Evolutionary conservation across 768 basidiomycete genomes (phyloP).

Genomic region (Kwoniella pini): DNA sequence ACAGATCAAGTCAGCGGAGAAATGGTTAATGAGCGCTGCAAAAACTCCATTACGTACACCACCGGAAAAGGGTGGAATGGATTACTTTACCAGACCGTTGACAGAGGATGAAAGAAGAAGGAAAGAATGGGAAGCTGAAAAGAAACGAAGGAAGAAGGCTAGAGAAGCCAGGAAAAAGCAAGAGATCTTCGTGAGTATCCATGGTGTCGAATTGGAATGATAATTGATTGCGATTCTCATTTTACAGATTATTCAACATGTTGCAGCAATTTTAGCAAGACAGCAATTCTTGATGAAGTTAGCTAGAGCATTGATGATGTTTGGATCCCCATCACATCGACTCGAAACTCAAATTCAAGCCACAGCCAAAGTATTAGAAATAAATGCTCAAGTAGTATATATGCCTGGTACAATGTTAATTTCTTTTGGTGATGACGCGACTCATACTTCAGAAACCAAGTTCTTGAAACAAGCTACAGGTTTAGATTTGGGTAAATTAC

Average conservation of each 20-base stretch:
- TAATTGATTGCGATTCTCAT: slow-evolving; percentile 7
- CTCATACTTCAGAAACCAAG: slow-evolving; percentile 78
- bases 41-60: slow-evolving; percentile 46
- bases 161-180: slow-evolving; percentile 66
- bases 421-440: slow-evolving; percentile 76
- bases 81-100: slow-evolving; percentile 49
- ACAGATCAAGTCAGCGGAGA: slow-evolving; percentile 43
- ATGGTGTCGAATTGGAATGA: too few species aligned
- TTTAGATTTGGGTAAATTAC: slow-evolving; percentile 75
- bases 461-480: slow-evolving; percentile 71
- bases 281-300: slow-evolving; percentile 85
- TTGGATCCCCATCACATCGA: slow-evolving; percentile 88
- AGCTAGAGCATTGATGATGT: slow-evolving; percentile 84
- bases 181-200: slow-evolving; percentile 68
- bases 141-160: slow-evolving; percentile 57
- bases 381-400: slow-evolving; percentile 89
- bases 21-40: slow-evolving; percentile 44
- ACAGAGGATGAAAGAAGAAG: slow-evolving; percentile 52
- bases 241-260: slow-evolving; percentile 73
- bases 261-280: slow-evolving; percentile 75
- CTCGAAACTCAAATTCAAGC: slow-evolving; percentile 89
- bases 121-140: slow-evolving; percentile 57
- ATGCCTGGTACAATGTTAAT: slow-evolving; percentile 67
- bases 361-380: slow-evolving; percentile 82
- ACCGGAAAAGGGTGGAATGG: slow-evolving; percentile 41